Base-by-base conservation (phyloP, 495 filamentous ascomycete genomes). In the Stereocaulon alpinum region DNA sequence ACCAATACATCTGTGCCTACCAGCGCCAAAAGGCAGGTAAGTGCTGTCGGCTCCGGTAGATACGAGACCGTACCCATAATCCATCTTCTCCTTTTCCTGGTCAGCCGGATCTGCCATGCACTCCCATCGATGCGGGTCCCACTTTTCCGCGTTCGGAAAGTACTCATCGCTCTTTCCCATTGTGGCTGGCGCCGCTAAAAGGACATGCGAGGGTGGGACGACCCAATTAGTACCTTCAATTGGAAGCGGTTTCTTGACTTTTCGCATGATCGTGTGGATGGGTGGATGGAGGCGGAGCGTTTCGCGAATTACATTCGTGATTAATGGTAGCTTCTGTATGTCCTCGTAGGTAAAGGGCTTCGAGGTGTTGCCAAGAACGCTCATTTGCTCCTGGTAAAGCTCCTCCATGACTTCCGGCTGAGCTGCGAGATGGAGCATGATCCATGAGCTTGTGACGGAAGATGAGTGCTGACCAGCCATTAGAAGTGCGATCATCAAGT, bases 11-110 rank as follows among this genome's bases (percentile, higher is more conserved):
- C 93, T 76, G 73, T 98, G 93, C 51, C 93, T 77, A 6, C 93
- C 93, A 0, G 91, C 93, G 4, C 93, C 93, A 67, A 98, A 98
- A 0, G 93, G 93, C n/a, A 98, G 79, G 72, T 97, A 98, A 4
- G 93, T 91, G 54, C 86, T 91, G 24, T 74, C 75, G 6, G 89
- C 84, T 40, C 93, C 92, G 74, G 96, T 96, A 69, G 82, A 87
- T 51, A 96, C 83, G 40, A 90, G 73, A 18, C 92, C 93, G 71
- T 95, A 96, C 42, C 92, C 93, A 67, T 96, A 96, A 65, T 96
- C 91, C 48, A 91, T 76, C 68, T 84, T 86, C 71, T 89, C 86
- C 41, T 86, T 87, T 32, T 82, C 80, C 11, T 81, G 82, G 15
- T 80, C 80, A 66, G 60, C 50, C 0, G 61, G 77, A 65, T 67